A percentile compares a stretch with the other conserved stretches of the same genome.
Evolutionary conservation across 768 basidiomycete genomes (phyloP).

Genomic region (Pleurotus tuber-regium): DNA sequence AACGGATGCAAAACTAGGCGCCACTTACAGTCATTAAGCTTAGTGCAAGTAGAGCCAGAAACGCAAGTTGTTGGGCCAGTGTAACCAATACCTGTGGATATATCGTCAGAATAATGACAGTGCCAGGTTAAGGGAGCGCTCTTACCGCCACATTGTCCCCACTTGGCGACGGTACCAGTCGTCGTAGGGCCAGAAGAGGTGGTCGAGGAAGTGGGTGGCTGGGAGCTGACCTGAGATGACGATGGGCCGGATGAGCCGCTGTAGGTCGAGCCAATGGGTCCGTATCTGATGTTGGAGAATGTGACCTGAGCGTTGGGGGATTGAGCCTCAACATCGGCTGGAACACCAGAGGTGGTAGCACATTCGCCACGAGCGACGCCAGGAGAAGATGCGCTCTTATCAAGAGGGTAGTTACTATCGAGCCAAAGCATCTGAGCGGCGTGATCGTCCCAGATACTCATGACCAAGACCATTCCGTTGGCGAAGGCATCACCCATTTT

Average conservation of each 20-base stretch:
- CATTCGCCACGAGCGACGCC: constrained; percentile 39
- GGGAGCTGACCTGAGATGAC: not conserved
- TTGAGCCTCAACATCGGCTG: constrained; percentile 32
- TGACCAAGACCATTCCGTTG: constrained; percentile 33
- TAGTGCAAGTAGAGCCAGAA: constrained; percentile 7
- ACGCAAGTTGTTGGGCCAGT: constrained; percentile 3
- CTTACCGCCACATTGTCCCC: constrained; percentile 2
- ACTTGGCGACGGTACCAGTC: constrained; percentile 2
- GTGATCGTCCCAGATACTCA: constrained; percentile 40
- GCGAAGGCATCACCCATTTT: constrained; percentile 23
- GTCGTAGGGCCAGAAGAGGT: not conserved
- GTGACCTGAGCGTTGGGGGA: constrained; percentile 29
- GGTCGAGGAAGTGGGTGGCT: constrained; percentile 1
- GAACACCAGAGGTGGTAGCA: constrained; percentile 33
- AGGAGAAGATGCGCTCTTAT: constrained; percentile 19
- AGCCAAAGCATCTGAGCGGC: constrained; percentile 40
- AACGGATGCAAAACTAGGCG: not conserved
- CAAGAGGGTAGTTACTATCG: constrained; percentile 33
- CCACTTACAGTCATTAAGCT: constrained; percentile 5
- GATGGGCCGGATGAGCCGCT: not conserved
- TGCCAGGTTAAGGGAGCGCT: not conserved
- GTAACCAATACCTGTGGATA: constrained; percentile 2
- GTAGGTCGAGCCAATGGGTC: constrained; percentile 27
- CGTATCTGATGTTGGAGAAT: constrained; percentile 42
- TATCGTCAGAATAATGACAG: not conserved